phyloP scores from a whole-genome alignment of 2,329 filamentous ascomycete species.

The Epichloe elymi region DNA sequence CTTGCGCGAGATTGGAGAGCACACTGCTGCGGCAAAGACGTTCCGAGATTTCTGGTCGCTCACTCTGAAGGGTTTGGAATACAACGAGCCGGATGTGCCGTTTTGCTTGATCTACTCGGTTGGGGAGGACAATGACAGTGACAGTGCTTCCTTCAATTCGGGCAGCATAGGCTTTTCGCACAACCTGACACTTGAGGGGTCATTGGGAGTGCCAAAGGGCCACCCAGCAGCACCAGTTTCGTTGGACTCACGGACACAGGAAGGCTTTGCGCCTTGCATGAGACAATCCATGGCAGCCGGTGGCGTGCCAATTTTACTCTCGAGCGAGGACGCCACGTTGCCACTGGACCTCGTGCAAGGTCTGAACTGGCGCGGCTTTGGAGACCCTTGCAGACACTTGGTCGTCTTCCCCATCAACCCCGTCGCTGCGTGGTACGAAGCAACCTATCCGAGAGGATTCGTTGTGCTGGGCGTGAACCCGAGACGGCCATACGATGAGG shows the following conservation, averaged over 20 bases:
- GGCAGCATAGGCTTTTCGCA: slow-evolving; percentile 48
- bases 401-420: slow-evolving; percentile 52
- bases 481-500: slow-evolving; percentile 57
- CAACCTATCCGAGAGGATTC: slow-evolving; percentile 39
- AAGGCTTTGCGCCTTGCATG: slow-evolving; percentile 26
- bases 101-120: slow-evolving; percentile 38
- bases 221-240: slow-evolving; percentile 28
- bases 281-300: slow-evolving; percentile 24
- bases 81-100: slow-evolving; percentile 50
- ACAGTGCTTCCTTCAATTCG: slow-evolving; percentile 45
- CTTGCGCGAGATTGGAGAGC: slow-evolving; percentile 61
- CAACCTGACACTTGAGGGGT: slow-evolving; percentile 37
- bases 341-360: slow-evolving; percentile 44
- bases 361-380: slow-evolving; percentile 49
- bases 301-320: slow-evolving; percentile 25
- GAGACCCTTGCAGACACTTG: slow-evolving; percentile 49
- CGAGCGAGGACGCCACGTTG: slow-evolving; percentile 37
- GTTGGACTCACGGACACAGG: slow-evolving; percentile 23
- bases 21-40: slow-evolving; percentile 56
- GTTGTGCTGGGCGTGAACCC: slow-evolving; percentile 60
- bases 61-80: slow-evolving; percentile 53
- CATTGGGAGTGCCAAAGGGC: slow-evolving; percentile 29
- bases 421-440: slow-evolving; percentile 5
- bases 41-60: slow-evolving; percentile 60
- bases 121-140: slow-evolving; percentile 23